Conservation (phyloP, 1,284 basidiomycete genomes). For the Fomitiporia mediterranea region DNA sequence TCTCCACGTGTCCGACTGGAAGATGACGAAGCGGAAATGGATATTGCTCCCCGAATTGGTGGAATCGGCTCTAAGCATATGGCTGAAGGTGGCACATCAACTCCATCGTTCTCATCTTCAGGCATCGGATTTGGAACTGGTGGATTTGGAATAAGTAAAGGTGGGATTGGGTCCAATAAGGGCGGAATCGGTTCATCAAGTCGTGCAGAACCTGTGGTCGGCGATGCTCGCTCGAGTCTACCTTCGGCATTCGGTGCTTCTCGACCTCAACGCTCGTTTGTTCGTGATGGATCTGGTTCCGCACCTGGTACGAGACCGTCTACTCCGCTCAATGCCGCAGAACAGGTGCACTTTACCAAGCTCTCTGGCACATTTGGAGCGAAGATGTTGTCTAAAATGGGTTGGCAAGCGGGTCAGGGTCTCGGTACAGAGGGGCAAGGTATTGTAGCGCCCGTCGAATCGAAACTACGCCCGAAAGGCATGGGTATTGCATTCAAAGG, state of each 20-base stretch:
- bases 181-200: constrained; percentile 35
- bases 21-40: constrained; percentile 39
- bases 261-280: constrained; percentile 48
- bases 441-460: constrained; percentile 85
- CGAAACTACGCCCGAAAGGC: constrained; percentile 75
- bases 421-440: constrained; percentile 78
- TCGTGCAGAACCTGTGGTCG: constrained; percentile 15
- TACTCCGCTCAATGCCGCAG: constrained; percentile 55
- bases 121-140: constrained; percentile 14
- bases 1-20: constrained; percentile 46
- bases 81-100: constrained; percentile 23
- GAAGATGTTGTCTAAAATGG: constrained; percentile 89
- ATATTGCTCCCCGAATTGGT: constrained; percentile 38
- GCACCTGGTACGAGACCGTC: constrained; percentile 41
- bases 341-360: constrained; percentile 76
- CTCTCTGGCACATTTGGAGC: constrained; percentile 77
- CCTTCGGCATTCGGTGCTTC: constrained; percentile 43
- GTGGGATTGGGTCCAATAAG: constrained; percentile 34
- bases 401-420: constrained; percentile 85
- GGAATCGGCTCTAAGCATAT: constrained; percentile 43
- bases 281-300: constrained; percentile 41
- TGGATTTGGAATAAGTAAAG: constrained; percentile 27
- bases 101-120: constrained; percentile 17
- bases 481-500: constrained; percentile 86
- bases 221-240: constrained; percentile 27